Percentiles rank a stretch among this genome's conserved stretches.
phyloP scores from a whole-genome alignment of 768 basidiomycete species.

The Phlebiopsis flavidoalba region DNA sequence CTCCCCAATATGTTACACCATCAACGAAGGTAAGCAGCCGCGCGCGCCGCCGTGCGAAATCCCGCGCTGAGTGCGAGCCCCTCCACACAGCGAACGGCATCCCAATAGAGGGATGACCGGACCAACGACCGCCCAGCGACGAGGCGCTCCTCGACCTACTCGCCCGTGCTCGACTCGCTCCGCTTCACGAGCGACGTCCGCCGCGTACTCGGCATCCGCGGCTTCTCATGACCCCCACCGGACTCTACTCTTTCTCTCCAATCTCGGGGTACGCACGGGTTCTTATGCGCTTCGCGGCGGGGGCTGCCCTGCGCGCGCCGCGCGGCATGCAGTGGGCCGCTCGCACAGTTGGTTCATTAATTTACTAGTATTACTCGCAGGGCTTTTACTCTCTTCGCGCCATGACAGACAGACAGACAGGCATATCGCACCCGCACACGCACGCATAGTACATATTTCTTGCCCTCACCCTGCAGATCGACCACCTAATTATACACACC shows the following conservation, averaged over 20 bases:
- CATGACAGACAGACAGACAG: background rate
- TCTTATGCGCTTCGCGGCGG: background rate
- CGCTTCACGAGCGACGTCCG: constrained; percentile 96
- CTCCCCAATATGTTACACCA: constrained; percentile 86
- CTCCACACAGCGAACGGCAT: constrained; percentile 82
- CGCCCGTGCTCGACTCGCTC: constrained; percentile 91
- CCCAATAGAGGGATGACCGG: constrained; percentile 99
- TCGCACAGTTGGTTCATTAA: constrained; percentile 2
- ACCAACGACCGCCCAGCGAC: constrained; percentile 94
- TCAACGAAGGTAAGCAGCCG: constrained; percentile 74
- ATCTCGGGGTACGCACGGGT: background rate
- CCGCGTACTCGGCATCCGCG: constrained; percentile 76
- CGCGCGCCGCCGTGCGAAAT: background rate
- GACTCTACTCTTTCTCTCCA: background rate
- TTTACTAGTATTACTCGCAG: constrained; percentile 3
- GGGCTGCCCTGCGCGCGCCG: background rate
- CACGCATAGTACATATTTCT: background rate
- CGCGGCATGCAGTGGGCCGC: background rate
- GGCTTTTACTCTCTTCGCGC: background rate
- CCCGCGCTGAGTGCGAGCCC: background rate
- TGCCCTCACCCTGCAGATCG: background rate
- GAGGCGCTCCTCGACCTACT: constrained; percentile 94
- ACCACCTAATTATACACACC: background rate
- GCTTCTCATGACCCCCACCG: constrained; percentile 34
- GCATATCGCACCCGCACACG: background rate